Conservation (phyloP, 2,329 filamentous ascomycete species). For the Pleomassaria siparia region DNA sequence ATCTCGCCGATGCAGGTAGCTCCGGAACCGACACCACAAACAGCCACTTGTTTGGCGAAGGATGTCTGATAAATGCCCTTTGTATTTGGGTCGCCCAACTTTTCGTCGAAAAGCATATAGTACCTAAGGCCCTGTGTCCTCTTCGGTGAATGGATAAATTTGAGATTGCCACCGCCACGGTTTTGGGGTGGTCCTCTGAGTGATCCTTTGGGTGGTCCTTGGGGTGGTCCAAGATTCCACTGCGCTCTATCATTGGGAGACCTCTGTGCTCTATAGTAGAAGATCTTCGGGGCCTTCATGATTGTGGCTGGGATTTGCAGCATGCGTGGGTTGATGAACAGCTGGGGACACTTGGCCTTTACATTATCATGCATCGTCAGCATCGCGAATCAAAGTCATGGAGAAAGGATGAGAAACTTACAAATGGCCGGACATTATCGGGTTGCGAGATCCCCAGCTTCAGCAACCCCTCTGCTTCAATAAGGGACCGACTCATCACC, state of each 20-base stretch:
- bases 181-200: too few relatives aligned
- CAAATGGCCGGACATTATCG: background rate
- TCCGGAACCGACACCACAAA: background rate
- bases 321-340: slow-evolving; percentile 11
- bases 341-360: background rate
- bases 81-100: background rate
- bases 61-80: background rate
- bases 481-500: slow-evolving; percentile 7
- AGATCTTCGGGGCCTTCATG: slow-evolving; percentile 3
- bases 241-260: background rate
- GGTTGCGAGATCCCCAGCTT: slow-evolving; percentile 14
- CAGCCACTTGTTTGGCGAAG: background rate
- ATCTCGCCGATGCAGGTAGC: background rate
- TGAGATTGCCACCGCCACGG: background rate
- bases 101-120: background rate
- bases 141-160: background rate
- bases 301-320: slow-evolving; percentile 6
- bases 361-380: slow-evolving; percentile 1
- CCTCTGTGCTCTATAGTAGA: background rate
- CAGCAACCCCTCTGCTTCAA: slow-evolving; percentile 21
- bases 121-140: background rate
- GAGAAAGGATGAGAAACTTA: background rate
- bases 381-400: background rate
- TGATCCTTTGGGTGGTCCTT: too few relatives aligned
- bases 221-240: background rate